Evolutionary conservation across 371 early-diverging fungal species (phyloP).

Genomic region (Apophysomyces variabilis): DNA sequence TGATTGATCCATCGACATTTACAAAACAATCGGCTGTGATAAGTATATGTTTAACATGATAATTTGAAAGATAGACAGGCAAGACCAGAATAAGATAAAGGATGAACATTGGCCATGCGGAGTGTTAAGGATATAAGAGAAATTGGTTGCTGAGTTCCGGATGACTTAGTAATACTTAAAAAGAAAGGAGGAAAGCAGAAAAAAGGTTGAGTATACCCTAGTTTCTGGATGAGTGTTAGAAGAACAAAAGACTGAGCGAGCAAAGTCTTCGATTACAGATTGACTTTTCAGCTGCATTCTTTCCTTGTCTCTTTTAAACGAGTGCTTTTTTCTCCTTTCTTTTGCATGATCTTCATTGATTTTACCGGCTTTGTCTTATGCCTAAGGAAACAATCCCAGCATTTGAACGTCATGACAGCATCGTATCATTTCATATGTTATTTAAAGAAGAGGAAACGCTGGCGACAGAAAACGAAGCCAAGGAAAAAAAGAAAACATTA

Average conservation of each 20-base stretch:
- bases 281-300: conserved; percentile 13
- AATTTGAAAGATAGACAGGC: no score
- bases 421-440: conserved; percentile 10
- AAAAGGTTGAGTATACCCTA: background rate
- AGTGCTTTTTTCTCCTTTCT: background rate
- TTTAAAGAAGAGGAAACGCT: background rate
- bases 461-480: background rate
- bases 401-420: conserved; percentile 5
- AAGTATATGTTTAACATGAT: no score
- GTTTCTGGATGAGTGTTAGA: background rate
- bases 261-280: background rate
- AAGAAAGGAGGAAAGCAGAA: background rate
- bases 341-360: conserved; percentile 1
- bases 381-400: background rate
- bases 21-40: no score
- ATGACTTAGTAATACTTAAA: no score
- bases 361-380: background rate
- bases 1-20: no score
- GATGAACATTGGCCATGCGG: no score
- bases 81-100: no score
- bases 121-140: no score
- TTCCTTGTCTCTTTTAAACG: background rate
- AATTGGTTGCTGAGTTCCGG: no score
- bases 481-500: background rate
- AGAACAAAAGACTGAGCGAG: background rate